Percentiles rank a stretch among this genome's conserved stretches.
Evolutionary conservation across 2,329 filamentous ascomycete species (phyloP).

Genomic region (Ophiosphaerella narmari): DNA sequence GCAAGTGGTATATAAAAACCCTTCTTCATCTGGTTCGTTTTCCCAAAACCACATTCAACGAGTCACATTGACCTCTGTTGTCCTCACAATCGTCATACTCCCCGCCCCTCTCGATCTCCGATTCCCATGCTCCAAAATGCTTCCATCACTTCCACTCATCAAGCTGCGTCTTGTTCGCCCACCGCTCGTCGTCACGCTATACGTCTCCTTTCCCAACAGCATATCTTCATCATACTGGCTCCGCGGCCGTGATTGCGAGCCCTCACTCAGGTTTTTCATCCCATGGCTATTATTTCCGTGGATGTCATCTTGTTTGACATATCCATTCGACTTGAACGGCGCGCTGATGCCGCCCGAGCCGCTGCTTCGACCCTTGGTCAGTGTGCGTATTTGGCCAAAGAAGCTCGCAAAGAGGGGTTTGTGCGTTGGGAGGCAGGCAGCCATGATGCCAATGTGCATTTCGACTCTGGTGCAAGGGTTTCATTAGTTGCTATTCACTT

Average conservation of each 20-base stretch:
- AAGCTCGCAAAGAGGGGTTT: constrained; percentile 33
- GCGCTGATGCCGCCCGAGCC: constrained; percentile 13
- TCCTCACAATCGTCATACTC: constrained; percentile 21
- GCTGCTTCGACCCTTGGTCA: constrained; percentile 17
- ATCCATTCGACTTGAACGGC: constrained; percentile 23
- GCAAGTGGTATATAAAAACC: background rate
- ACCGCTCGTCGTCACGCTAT: constrained; percentile 9
- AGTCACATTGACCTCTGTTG: constrained; percentile 22
- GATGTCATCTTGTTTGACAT: constrained; percentile 16
- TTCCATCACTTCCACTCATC: constrained; percentile 16
- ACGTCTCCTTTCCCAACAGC: constrained; percentile 14
- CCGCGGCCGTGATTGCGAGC: constrained; percentile 3
- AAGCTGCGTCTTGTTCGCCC: constrained; percentile 6
- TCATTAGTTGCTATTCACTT: constrained; percentile 27
- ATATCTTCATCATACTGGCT: constrained; percentile 17
- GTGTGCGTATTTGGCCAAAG: constrained; percentile 27
- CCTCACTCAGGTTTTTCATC: constrained; percentile 18
- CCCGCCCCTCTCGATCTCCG: constrained; percentile 6
- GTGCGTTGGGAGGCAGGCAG: constrained; percentile 35
- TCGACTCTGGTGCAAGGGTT: constrained; percentile 21
- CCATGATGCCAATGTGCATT: constrained; percentile 38
- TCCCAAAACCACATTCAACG: background rate
- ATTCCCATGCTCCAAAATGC: constrained; percentile 9
- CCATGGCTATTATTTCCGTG: constrained; percentile 5
- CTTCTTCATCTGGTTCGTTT: background rate